Evolutionary conservation across 2,329 filamentous ascomycete genomes (phyloP).

Genomic region (Pseudogymnoascus sp.): DNA sequence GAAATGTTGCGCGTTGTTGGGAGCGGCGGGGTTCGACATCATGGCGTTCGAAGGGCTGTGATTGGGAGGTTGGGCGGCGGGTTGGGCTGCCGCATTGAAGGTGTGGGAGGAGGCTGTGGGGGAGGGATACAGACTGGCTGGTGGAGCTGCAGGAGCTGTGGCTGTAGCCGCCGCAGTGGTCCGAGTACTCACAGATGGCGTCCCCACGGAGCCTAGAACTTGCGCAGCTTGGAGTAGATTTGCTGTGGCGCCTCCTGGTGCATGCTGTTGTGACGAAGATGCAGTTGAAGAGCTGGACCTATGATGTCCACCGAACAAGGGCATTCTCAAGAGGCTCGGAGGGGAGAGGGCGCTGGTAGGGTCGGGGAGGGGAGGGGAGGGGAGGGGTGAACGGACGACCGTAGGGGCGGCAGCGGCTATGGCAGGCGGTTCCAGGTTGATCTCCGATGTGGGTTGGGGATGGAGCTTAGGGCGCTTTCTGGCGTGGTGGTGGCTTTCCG

Average conservation of each 20-base stretch:
- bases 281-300: constrained; percentile 8
- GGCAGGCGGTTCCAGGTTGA: background rate
- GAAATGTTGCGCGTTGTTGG: constrained; percentile 40
- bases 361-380: background rate
- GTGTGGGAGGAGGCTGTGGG: constrained; percentile 26
- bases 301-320: constrained; percentile 6
- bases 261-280: constrained; percentile 20
- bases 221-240: constrained; percentile 26
- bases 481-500: too few species aligned
- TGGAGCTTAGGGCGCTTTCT: background rate
- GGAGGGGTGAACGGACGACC: background rate
- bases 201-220: constrained; percentile 24
- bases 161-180: constrained; percentile 14
- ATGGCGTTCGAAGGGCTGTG: constrained; percentile 17
- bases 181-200: constrained; percentile 21
- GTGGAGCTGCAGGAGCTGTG: constrained; percentile 29
- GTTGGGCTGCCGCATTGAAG: constrained; percentile 27
- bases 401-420: background rate
- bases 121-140: constrained; percentile 35
- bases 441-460: background rate
- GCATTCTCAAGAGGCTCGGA: background rate
- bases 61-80: constrained; percentile 25
- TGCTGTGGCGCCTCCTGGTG: constrained; percentile 20
- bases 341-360: background rate
- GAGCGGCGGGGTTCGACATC: constrained; percentile 23